Conservation (phyloP, 2,329 filamentous ascomycete species). For the Hypoxylon sp. region DNA sequence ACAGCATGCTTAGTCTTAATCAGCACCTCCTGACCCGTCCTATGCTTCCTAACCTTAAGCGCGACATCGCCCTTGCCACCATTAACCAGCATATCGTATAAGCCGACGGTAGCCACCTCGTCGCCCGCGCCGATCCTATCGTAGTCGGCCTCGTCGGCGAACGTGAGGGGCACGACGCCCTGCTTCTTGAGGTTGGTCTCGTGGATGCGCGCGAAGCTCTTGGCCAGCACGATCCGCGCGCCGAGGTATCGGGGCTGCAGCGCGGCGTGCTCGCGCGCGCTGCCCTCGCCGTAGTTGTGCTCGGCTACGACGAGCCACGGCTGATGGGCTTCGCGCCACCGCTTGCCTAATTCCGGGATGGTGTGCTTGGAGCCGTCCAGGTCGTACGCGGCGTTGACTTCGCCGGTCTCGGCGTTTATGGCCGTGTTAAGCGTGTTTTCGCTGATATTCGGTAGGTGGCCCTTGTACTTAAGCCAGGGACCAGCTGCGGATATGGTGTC, state of each 20-base stretch:
- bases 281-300: slow-evolving; percentile 96
- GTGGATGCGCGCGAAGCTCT: slow-evolving; percentile 92
- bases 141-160: slow-evolving; percentile 90
- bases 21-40: slow-evolving; percentile 73
- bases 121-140: slow-evolving; percentile 87
- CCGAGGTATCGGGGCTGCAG: slow-evolving; percentile 93
- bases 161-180: slow-evolving; percentile 93
- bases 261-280: slow-evolving; percentile 89
- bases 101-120: slow-evolving; percentile 83
- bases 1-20: slow-evolving; percentile 90
- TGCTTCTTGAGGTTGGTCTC: slow-evolving; percentile 98
- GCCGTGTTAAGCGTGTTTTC: slow-evolving; percentile 98
- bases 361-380: slow-evolving; percentile 79
- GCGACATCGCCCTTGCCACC: slow-evolving; percentile 84
- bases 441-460: slow-evolving; percentile 96
- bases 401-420: slow-evolving; percentile 90
- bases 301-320: slow-evolving; percentile 97
- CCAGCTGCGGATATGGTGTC: slow-evolving; percentile 98
- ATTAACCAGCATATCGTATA: slow-evolving; percentile 84
- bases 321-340: slow-evolving; percentile 82
- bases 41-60: slow-evolving; percentile 74
- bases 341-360: slow-evolving; percentile 88
- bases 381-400: slow-evolving; percentile 94
- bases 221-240: slow-evolving; percentile 84
- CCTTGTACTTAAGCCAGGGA: slow-evolving; percentile 99